Conservation (phyloP, 2,329 filamentous ascomycete genomes). For the Colletotrichum lentis region DNA sequence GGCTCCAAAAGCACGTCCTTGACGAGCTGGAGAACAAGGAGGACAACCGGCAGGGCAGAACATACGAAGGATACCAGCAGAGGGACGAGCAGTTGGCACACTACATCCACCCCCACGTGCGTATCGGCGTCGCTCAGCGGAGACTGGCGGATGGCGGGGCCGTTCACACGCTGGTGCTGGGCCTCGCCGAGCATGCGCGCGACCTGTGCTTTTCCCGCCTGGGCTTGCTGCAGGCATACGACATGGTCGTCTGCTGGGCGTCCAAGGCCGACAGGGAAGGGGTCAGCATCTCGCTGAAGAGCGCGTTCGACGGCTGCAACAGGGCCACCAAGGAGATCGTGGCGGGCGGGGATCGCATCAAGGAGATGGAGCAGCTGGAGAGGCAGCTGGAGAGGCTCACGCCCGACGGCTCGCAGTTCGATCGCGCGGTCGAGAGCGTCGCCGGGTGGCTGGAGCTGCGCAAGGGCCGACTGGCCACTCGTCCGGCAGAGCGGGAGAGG, state of each 20-base stretch:
- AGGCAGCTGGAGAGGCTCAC: neutral
- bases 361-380: neutral
- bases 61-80: rapidly evolving
- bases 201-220: constrained; percentile 2
- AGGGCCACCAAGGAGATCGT: neutral
- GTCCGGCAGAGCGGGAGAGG: neutral
- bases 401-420: neutral
- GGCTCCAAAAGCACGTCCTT: neutral
- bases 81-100: neutral
- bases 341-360: neutral
- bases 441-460: neutral
- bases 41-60: neutral
- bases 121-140: neutral
- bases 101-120: constrained; percentile 10
- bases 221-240: constrained; percentile 11
- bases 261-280: neutral
- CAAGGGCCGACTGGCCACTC: neutral
- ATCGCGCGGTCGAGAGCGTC: neutral
- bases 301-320: constrained; percentile 1
- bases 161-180: neutral
- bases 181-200: neutral
- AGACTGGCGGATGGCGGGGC: neutral
- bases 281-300: neutral
- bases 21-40: neutral
- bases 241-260: constrained; percentile 16